These are phyloP conservation scores for Artemisia argyi DNA, from an alignment of 129 eudicot genomes.

Conservation along the genomic window DNA sequence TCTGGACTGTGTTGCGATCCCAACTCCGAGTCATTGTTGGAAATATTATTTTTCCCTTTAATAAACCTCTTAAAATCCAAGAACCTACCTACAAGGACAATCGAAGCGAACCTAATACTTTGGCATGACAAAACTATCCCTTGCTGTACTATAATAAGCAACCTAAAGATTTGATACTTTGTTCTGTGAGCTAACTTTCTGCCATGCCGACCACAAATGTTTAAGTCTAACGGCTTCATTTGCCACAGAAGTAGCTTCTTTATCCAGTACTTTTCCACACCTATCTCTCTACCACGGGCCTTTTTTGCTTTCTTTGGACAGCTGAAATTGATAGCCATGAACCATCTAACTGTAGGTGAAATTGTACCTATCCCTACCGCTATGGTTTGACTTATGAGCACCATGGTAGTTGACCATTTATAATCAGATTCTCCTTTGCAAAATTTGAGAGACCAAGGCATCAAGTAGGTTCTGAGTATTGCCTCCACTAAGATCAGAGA, in stretches of 20 bases:
- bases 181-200: conserved; percentile 39
- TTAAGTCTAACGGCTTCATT: conserved; percentile 37
- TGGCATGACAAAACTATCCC: conserved; percentile 44
- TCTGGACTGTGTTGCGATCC: neutral
- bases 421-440: conserved; percentile 52
- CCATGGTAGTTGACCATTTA: conserved; percentile 46
- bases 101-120: conserved; percentile 37
- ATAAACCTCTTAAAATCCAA: conserved; percentile 19
- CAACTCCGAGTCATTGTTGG: conserved; percentile 17
- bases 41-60: conserved; percentile 13
- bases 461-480: conserved; percentile 29
- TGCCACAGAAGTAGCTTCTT: conserved; percentile 42
- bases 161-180: conserved; percentile 26
- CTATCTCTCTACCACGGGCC: conserved; percentile 31
- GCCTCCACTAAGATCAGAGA: conserved; percentile 39
- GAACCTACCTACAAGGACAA: conserved; percentile 26
- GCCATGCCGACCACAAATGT: conserved; percentile 20
- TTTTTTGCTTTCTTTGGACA: conserved; percentile 33
- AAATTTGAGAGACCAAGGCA: conserved; percentile 44
- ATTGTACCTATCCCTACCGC: conserved; percentile 56
- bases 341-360: conserved; percentile 63
- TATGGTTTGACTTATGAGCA: conserved; percentile 38
- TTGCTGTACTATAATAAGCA: conserved; percentile 39
- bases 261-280: conserved; percentile 52
- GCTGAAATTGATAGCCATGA: conserved; percentile 43